phyloP scores from a whole-genome alignment of 129 eudicot genomes.

The Pittosporum tobira region DNA sequence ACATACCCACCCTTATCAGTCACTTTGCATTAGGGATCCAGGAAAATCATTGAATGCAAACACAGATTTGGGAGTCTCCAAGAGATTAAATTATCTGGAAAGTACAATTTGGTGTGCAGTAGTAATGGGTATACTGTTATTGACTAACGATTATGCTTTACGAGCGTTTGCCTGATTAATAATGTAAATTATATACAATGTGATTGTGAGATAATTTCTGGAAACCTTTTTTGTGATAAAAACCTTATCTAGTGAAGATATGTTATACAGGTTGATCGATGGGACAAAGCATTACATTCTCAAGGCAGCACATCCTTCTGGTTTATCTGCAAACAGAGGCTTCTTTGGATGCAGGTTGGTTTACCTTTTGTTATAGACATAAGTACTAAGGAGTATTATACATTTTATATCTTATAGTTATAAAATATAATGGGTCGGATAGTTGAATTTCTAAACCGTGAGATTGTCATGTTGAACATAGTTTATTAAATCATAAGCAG shows the following conservation, averaged over 20 bases:
- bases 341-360: conserved; percentile 93
- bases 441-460: neutral
- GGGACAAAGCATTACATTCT: conserved; percentile 80
- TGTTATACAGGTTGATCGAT: conserved; percentile 70
- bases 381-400: neutral
- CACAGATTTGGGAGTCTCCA: too few species aligned
- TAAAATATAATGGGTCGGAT: neutral
- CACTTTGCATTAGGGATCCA: too few species aligned
- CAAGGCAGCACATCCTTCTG: conserved; percentile 96
- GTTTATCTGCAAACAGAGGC: conserved; percentile 91
- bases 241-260: conserved; percentile 3
- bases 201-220: neutral
- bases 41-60: too few species aligned
- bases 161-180: neutral
- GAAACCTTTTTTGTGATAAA: neutral
- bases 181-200: neutral
- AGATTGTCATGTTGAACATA: neutral
- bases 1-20: too few species aligned
- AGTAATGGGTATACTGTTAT: too few species aligned
- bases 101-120: too few species aligned
- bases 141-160: neutral
- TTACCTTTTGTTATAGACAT: neutral
- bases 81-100: too few species aligned
- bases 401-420: neutral
- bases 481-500: neutral